These are phyloP conservation scores for Boletus insuetus DNA, from an alignment of 768 basidiomycete species.

Conservation along the genomic window DNA sequence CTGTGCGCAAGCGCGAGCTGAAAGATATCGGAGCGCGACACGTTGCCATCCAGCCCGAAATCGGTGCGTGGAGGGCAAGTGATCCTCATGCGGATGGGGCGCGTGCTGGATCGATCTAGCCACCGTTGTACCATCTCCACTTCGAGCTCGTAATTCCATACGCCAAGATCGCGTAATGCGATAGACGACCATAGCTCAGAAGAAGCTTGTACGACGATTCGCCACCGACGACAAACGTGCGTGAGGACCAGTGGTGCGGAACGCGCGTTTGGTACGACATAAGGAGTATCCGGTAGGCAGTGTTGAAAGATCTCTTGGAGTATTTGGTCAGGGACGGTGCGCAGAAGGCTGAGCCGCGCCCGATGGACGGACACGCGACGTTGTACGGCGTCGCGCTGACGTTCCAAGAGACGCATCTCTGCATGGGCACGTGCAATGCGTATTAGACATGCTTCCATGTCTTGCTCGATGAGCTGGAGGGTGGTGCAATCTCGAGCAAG, in stretches of 20 bases:
- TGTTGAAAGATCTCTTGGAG: conserved; percentile 31
- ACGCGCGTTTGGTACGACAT: conserved; percentile 18
- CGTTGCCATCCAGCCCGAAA: conserved; percentile 8
- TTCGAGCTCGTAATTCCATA: conserved; percentile 28
- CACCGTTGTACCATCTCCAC: conserved; percentile 24
- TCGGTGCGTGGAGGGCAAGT: conserved; percentile 16
- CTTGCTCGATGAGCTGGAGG: conserved; percentile 14
- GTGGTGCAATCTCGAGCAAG: conserved; percentile 15
- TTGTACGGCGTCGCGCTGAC: conserved; percentile 15
- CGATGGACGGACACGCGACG: conserved; percentile 19
- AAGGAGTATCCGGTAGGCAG: conserved; percentile 25
- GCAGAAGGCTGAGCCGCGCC: conserved; percentile 30
- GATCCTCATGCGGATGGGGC: conserved; percentile 25
- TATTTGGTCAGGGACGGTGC: conserved; percentile 30
- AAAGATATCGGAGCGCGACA: conserved; percentile 17
- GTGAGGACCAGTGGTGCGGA: conserved; percentile 33
- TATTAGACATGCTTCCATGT: conserved; percentile 18
- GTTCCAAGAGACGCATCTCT: conserved; percentile 18
- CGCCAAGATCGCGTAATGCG: conserved; percentile 26
- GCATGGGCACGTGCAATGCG: conserved; percentile 13
- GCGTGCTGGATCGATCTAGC: conserved; percentile 19
- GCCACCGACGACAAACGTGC: conserved; percentile 34
- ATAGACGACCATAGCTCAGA: conserved; percentile 34
- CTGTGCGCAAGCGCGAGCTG: conserved; percentile 21
- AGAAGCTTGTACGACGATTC: conserved; percentile 25